phyloP scores from a whole-genome alignment of 495 filamentous ascomycete genomes.

The Cercophora newfieldiana region DNA sequence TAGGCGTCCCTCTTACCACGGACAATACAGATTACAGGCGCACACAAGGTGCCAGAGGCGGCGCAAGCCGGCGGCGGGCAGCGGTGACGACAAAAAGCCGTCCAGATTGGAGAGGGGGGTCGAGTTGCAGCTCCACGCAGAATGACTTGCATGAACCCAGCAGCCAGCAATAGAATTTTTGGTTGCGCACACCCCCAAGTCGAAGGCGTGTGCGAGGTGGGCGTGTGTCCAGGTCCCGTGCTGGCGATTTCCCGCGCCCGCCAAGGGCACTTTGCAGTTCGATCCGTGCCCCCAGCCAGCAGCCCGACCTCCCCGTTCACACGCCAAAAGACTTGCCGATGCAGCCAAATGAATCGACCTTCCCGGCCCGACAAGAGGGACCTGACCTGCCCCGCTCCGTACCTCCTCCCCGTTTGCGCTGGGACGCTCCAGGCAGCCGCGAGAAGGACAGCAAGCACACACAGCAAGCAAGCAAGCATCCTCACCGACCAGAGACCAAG shows the following conservation, averaged over 20 bases:
- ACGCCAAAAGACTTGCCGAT: neutral
- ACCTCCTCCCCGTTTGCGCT: neutral
- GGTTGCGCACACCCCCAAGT: neutral
- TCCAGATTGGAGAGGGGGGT: neutral
- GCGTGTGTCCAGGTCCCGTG: too few species aligned
- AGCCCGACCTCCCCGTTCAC: neutral
- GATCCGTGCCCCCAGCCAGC: neutral
- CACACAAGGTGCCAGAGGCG: neutral
- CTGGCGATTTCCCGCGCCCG: neutral
- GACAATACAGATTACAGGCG: neutral
- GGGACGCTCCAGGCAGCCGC: neutral
- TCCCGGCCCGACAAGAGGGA: neutral
- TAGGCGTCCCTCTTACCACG: too few species aligned
- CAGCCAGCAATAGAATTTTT: too few species aligned
- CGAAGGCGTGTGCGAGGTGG: too few species aligned
- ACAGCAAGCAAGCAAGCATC: neutral
- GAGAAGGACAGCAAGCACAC: neutral
- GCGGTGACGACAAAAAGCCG: neutral
- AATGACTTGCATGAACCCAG: neutral
- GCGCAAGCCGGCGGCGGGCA: neutral
- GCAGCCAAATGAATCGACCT: neutral
- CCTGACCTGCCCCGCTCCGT: neutral
- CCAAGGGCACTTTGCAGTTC: neutral
- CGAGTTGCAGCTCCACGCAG: neutral
- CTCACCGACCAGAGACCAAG: neutral